Conservation (phyloP, 78 protist genomes). For the Dictyostelium capitatum region DNA sequence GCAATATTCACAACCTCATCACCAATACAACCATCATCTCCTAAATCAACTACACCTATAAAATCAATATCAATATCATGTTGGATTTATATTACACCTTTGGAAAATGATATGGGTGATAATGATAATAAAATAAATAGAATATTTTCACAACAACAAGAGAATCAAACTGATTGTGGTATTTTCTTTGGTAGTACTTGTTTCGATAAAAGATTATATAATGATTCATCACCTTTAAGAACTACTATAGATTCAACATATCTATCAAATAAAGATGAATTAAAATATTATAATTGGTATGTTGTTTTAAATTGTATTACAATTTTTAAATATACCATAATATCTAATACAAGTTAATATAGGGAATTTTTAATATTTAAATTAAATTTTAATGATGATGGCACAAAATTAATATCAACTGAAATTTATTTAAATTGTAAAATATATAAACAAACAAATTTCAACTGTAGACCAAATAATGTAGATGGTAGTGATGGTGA, state of each 20-base stretch:
- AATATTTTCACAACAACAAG: constrained; percentile 2
- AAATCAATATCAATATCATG: neutral
- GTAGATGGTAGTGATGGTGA: neutral
- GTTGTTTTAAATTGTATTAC: neutral
- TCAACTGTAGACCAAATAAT: neutral
- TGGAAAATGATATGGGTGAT: neutral
- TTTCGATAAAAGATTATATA: constrained; percentile 1
- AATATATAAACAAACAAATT: neutral
- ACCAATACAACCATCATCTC: neutral
- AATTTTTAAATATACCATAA: too few species aligned
- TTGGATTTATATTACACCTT: neutral
- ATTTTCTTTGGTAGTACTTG: neutral
- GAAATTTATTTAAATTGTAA: constrained; percentile 17
- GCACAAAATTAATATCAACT: neutral
- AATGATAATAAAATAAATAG: neutral
- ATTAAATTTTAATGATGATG: neutral
- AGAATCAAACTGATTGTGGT: neutral
- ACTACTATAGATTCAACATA: neutral
- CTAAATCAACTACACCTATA: too few species aligned
- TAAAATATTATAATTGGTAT: constrained; percentile 13
- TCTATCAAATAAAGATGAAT: neutral
- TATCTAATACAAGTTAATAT: too few species aligned
- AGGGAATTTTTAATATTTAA: constrained; percentile 18
- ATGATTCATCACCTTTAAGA: neutral
- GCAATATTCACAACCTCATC: neutral